A percentile compares a stretch with the other conserved stretches of the same genome.
phyloP scores from a whole-genome alignment of 352 stramenopile species.

The Phytophthora vignae region DNA sequence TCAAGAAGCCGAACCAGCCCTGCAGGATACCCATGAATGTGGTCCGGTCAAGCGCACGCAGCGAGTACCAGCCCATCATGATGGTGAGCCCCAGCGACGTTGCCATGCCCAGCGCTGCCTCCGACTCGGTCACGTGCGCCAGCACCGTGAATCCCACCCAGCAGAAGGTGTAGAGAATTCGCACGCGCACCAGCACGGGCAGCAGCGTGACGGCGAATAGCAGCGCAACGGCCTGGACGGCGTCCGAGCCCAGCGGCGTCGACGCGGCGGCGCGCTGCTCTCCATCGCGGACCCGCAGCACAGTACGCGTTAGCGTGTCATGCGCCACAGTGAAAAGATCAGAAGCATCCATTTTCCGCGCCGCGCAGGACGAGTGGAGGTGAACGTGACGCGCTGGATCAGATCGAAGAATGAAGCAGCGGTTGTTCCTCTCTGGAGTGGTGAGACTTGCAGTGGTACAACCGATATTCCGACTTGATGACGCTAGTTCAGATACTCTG shows the following conservation, averaged over 20 bases:
- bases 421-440: conserved; percentile 17
- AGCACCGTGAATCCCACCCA: conserved; percentile 49
- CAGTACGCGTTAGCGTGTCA: conserved; percentile 39
- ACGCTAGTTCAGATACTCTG: conserved; percentile 6
- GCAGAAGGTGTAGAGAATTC: conserved; percentile 59
- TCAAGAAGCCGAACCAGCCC: conserved; percentile 57
- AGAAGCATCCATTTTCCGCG: conserved; percentile 29
- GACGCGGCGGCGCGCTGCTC: conserved; percentile 16
- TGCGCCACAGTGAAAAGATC: conserved; percentile 36
- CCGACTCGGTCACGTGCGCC: conserved; percentile 40
- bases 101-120: conserved; percentile 49
- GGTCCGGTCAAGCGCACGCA: conserved; percentile 47
- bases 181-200: conserved; percentile 44
- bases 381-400: conserved; percentile 1
- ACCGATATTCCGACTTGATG: conserved; percentile 19
- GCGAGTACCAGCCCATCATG: conserved; percentile 67
- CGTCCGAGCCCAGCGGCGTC: conserved; percentile 23
- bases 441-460: conserved; percentile 6
- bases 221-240: conserved; percentile 39
- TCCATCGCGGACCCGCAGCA: conserved; percentile 39
- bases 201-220: conserved; percentile 50
- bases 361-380: background rate
- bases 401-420: conserved; percentile 18
- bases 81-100: conserved; percentile 57
- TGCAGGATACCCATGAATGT: conserved; percentile 60